Percentiles rank a stretch among this genome's conserved stretches.
Evolutionary conservation across 2,329 filamentous ascomycete species (phyloP).

Genomic region (Myriosclerotinia scirpicola): DNA sequence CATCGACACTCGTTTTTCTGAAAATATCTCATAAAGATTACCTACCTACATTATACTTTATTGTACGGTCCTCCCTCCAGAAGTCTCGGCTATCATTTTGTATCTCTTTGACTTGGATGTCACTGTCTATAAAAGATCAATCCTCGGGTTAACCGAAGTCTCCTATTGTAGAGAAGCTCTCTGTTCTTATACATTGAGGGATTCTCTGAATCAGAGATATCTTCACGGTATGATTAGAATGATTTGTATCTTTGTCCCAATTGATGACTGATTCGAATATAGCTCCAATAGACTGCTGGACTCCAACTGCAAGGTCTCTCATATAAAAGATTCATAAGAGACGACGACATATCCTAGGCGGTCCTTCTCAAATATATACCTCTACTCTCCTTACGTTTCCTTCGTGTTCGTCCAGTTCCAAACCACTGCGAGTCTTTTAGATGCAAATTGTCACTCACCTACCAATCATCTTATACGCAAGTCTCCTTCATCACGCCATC

Average conservation of each 20-base stretch:
- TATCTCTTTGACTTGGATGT: neutral
- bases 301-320: no score
- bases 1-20: constrained; percentile 23
- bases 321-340: neutral
- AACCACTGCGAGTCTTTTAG: neutral
- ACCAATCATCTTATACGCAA: neutral
- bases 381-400: neutral
- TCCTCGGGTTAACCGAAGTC: neutral
- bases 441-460: neutral
- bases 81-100: constrained; percentile 2
- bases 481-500: neutral
- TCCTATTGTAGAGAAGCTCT: neutral
- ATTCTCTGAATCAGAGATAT: neutral
- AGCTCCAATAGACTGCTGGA: neutral
- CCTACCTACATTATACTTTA: neutral
- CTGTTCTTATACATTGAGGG: constrained; percentile 4
- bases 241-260: neutral
- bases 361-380: neutral
- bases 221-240: neutral
- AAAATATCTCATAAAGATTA: constrained; percentile 4
- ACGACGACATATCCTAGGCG: neutral
- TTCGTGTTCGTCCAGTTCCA: neutral
- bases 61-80: neutral
- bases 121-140: neutral
- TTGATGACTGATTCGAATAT: neutral